These are phyloP conservation scores for Hordeum pubiflorum DNA, from an alignment of 202 grass and related monocot genomes.

Conservation along the genomic window DNA sequence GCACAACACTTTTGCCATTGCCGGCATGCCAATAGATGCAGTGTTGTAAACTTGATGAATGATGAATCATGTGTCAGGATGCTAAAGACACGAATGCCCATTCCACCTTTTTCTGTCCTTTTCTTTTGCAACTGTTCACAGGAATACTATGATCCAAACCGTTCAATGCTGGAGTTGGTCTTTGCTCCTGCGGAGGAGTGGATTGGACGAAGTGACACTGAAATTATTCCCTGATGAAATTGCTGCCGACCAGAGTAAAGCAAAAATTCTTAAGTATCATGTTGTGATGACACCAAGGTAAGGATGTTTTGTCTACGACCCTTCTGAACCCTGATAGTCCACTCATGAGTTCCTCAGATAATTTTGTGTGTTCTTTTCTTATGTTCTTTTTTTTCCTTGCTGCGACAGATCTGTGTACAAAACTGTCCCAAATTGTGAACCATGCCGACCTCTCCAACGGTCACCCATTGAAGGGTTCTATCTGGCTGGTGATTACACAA, in stretches of 20 bases:
- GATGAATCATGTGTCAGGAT: too few species aligned
- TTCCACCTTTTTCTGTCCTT: neutral
- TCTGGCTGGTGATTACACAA: conserved; percentile 88
- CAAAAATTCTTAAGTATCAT: conserved; percentile 89
- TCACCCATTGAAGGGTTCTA: conserved; percentile 94
- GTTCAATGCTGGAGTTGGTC: conserved; percentile 88
- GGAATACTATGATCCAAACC: conserved; percentile 94
- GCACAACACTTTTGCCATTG: too few species aligned
- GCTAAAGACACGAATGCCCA: too few species aligned
- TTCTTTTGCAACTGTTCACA: conserved; percentile 36
- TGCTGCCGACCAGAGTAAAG: conserved; percentile 84
- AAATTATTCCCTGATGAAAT: conserved; percentile 99
- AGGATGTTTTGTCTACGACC: conserved; percentile 1
- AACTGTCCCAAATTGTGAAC: conserved; percentile 82
- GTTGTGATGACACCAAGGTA: conserved; percentile 88
- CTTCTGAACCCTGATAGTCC: too few species aligned
- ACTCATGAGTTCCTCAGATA: too few species aligned
- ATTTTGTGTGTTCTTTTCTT: neutral
- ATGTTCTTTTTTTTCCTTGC: neutral
- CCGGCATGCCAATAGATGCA: too few species aligned
- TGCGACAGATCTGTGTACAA: conserved; percentile 90
- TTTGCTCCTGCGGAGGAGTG: conserved; percentile 97
- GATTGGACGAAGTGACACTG: conserved; percentile 66
- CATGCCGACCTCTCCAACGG: conserved; percentile 80
- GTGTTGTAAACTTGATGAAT: too few species aligned